Conservation (phyloP, 2,329 filamentous ascomycete genomes). For the Trichoderma hamatum region DNA sequence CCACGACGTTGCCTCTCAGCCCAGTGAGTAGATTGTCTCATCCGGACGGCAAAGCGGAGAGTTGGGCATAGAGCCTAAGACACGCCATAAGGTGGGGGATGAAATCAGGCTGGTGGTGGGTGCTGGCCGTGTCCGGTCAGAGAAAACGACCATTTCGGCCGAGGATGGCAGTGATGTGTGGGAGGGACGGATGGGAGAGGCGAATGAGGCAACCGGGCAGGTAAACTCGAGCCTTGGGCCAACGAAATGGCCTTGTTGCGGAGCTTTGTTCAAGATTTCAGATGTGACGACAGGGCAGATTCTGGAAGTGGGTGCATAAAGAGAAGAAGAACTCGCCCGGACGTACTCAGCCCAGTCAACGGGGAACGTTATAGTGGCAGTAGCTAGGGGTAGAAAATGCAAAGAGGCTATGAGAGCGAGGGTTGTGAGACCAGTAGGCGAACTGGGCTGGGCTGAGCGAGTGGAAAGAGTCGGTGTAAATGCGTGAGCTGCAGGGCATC, state of each 20-base stretch:
- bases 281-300: slow-evolving; percentile 23
- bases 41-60: slow-evolving; percentile 17
- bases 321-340: slow-evolving; percentile 26
- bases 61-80: slow-evolving; percentile 27
- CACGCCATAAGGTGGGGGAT: slow-evolving; percentile 26
- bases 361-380: slow-evolving; percentile 31
- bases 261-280: slow-evolving; percentile 19
- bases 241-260: slow-evolving; percentile 4
- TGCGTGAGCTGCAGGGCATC: slow-evolving; percentile 27
- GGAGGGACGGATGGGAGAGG: slow-evolving; percentile 24
- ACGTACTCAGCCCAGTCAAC: slow-evolving; percentile 32
- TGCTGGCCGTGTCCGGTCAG: slow-evolving; percentile 29
- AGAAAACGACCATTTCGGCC: slow-evolving; percentile 24
- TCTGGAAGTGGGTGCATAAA: slow-evolving; percentile 1
- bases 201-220: slow-evolving; percentile 34
- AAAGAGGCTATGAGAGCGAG: slow-evolving; percentile 21
- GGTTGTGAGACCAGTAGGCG: neutral
- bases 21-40: slow-evolving; percentile 10
- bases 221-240: slow-evolving; percentile 22
- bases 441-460: slow-evolving; percentile 22
- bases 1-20: neutral
- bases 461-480: slow-evolving; percentile 36
- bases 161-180: slow-evolving; percentile 26
- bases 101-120: slow-evolving; percentile 28
- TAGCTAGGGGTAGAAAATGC: neutral